Evolutionary conservation across 2,329 filamentous ascomycete species (phyloP).

Genomic region (Cladosporium sp.): DNA sequence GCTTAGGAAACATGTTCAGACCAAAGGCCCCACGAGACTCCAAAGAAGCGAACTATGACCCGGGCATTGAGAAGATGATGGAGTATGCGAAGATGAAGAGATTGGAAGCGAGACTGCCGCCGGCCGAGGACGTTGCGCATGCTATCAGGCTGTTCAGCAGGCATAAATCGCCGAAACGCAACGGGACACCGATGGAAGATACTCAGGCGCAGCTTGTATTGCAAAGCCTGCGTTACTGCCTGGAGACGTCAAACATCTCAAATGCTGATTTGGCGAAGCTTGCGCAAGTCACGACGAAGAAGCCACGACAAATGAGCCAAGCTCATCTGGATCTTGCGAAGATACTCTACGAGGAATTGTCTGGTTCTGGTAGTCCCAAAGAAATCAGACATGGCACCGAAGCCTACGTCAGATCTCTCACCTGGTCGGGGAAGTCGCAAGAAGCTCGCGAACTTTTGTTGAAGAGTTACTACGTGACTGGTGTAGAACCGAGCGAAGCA

Average conservation of each 20-base stretch:
- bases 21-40: conserved; percentile 55
- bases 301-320: conserved; percentile 31
- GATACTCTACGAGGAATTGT: conserved; percentile 36
- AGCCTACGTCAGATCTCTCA: background rate
- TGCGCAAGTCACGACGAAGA: background rate
- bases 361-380: background rate
- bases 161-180: conserved; percentile 44
- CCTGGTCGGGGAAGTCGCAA: conserved; percentile 28
- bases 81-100: conserved; percentile 65
- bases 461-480: background rate
- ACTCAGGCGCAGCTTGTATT: conserved; percentile 66
- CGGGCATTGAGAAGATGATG: conserved; percentile 71
- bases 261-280: background rate
- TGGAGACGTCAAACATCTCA: conserved; percentile 23
- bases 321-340: conserved; percentile 46
- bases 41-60: conserved; percentile 65
- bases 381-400: background rate
- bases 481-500: background rate
- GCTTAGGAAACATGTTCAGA: conserved; percentile 53
- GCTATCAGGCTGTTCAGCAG: conserved; percentile 68
- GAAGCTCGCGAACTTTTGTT: conserved; percentile 38
- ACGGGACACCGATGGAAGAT: conserved; percentile 55
- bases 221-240: conserved; percentile 64
- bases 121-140: conserved; percentile 61
- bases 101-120: conserved; percentile 66